A percentile compares a stretch with the other conserved stretches of the same genome.
Conservation (phyloP, 1,284 basidiomycete species). For the Papiliotrema terrestris region DNA sequence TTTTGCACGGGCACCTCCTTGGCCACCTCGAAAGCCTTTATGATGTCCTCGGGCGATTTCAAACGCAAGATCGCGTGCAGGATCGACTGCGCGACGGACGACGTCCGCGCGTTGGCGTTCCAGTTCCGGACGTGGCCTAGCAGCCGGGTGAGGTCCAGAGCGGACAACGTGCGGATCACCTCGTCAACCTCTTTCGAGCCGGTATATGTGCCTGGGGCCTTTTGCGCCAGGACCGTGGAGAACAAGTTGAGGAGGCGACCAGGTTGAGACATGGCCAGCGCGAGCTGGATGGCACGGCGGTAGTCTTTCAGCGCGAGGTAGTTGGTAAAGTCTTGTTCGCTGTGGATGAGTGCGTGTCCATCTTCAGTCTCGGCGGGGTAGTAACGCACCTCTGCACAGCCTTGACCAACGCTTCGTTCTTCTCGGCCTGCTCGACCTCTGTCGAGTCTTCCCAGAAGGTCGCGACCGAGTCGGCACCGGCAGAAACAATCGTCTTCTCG, state of each 20-base stretch:
- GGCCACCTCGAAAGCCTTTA: constrained; percentile 60
- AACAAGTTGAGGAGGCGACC: constrained; percentile 81
- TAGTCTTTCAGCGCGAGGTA: constrained; percentile 86
- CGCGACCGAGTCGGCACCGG: constrained; percentile 88
- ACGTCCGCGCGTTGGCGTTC: constrained; percentile 87
- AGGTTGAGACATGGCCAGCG: constrained; percentile 88
- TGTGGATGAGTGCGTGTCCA: constrained; percentile 39
- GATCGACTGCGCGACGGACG: constrained; percentile 78
- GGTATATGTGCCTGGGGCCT: constrained; percentile 50
- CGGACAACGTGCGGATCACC: constrained; percentile 68
- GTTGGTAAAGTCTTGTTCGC: constrained; percentile 93
- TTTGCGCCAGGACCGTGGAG: constrained; percentile 55
- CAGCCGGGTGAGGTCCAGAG: constrained; percentile 73
- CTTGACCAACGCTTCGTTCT: constrained; percentile 65
- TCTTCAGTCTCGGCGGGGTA: background rate
- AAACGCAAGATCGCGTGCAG: constrained; percentile 78
- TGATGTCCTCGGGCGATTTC: constrained; percentile 67
- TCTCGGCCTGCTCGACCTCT: constrained; percentile 65
- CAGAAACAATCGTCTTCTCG: constrained; percentile 79
- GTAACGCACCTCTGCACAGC: constrained; percentile 68
- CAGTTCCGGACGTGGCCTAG: constrained; percentile 82
- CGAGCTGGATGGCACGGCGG: constrained; percentile 81
- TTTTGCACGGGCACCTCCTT: constrained; percentile 21
- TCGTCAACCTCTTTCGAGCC: constrained; percentile 71
- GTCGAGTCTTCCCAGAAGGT: constrained; percentile 95